Evolutionary conservation across 129 eudicot species (phyloP), one percentile per base, ranked within the genome.

Genomic region (Logfia minima): DNA sequence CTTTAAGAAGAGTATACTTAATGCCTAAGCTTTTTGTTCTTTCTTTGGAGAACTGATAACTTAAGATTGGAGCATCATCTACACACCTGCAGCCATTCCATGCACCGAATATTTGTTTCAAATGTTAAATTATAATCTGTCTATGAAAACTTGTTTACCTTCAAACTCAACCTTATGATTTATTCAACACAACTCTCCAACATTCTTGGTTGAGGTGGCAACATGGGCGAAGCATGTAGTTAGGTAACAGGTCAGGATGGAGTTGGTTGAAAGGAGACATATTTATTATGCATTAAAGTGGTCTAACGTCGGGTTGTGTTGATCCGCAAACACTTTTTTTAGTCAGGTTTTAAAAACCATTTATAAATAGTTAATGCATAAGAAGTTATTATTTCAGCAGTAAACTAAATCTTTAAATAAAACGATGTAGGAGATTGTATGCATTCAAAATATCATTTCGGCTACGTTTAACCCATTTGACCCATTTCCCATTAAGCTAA

Each of bases 31-130:
- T 66, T 86, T 67, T 76, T 69, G 87, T 80, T 71, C 53, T 86
- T 65, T 84, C 88, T 74, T 83, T 83, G 2, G 96, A 88, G 13
- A 90, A 80, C 65, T 82, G 86, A 84, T 78, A 90, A 60, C 23
- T 81, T 23, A 53, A 63, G 32, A 81, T 66, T 35, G 93, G 89
- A 51, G 76, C 71, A 56, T 90, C 96, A 80, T 87, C 92, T 34
- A 45, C 87, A 70, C 90, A 83, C 84, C 92, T 90, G 83, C 80
- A 86, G 2, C 45, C 45, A 79, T 79, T 55, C 41, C 48, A 63
- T 23, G 66, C 71, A 61, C 26, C 39, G 26, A 48, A 48, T 48
- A 48, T 48, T 3, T 48, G 55, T 48, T 48, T 13, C 18, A 14
- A 14, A 48, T 13, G 1, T 3, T 48, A 8, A 39, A 8, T 41